These are phyloP conservation scores for Naganishia sp. DNA, from an alignment of 1,284 basidiomycete genomes.

Conservation along the genomic window DNA sequence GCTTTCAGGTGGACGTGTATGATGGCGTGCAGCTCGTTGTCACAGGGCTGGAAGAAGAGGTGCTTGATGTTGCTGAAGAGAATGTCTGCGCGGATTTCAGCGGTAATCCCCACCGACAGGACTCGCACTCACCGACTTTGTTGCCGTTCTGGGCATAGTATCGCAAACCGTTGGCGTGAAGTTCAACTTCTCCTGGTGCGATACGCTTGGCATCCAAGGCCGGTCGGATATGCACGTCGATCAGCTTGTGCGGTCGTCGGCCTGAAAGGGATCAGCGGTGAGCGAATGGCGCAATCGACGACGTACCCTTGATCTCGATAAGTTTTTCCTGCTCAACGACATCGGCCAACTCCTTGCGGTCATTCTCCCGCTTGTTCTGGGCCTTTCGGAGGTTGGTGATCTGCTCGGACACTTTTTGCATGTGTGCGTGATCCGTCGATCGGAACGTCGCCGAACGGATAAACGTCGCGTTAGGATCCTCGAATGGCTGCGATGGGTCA, in stretches of 20 bases:
- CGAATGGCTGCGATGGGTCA: conserved; percentile 70
- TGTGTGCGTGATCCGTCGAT: conserved; percentile 82
- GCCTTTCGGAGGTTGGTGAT: conserved; percentile 96
- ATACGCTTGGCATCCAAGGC: conserved; percentile 88
- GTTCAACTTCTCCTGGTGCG: conserved; percentile 88
- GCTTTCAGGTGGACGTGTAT: conserved; percentile 92
- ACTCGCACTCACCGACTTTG: conserved; percentile 70
- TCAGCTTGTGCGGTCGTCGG: conserved; percentile 75
- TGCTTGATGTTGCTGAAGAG: conserved; percentile 98
- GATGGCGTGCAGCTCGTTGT: conserved; percentile 92
- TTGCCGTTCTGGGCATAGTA: conserved; percentile 89
- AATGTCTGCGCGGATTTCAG: conserved; percentile 63
- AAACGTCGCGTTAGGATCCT: conserved; percentile 95
- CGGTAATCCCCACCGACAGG: conserved; percentile 1
- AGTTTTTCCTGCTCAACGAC: conserved; percentile 93
- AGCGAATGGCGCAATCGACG: background rate
- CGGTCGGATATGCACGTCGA: conserved; percentile 91
- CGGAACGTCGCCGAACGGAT: conserved; percentile 94
- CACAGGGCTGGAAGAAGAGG: conserved; percentile 98
- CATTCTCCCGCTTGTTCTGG: conserved; percentile 93
- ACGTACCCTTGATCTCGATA: conserved; percentile 73
- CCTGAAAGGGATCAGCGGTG: conserved; percentile 36
- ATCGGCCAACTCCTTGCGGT: conserved; percentile 97
- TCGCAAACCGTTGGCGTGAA: conserved; percentile 94
- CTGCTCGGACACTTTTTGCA: conserved; percentile 83